phyloP scores from a whole-genome alignment of 345 rosid genomes.

The Lagerstroemia speciosa region DNA sequence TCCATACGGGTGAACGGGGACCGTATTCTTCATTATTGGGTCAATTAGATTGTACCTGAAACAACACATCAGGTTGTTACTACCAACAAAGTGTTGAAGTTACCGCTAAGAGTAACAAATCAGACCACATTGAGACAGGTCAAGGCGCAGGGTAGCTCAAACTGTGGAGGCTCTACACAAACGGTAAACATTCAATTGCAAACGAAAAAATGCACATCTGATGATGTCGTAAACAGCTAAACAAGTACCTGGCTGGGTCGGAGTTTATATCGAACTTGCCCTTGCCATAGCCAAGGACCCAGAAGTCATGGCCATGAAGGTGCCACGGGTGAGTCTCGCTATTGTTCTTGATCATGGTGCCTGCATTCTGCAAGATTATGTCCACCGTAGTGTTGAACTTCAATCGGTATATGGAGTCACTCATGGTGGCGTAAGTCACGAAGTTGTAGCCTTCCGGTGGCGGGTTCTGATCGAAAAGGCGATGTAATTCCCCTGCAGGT shows the following conservation, averaged over 20 bases:
- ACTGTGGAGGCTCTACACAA: too few species aligned
- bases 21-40: slow-evolving; percentile 78
- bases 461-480: slow-evolving; percentile 30
- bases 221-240: too few species aligned
- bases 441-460: slow-evolving; percentile 35
- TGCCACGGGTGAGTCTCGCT: slow-evolving; percentile 89
- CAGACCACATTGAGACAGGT: too few species aligned
- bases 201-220: too few species aligned
- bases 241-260: slow-evolving; percentile 29
- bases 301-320: slow-evolving; percentile 80
- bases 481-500: slow-evolving; percentile 14
- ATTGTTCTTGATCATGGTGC: slow-evolving; percentile 19
- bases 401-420: slow-evolving; percentile 38
- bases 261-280: slow-evolving; percentile 44
- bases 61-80: not conserved
- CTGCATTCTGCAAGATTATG: slow-evolving; percentile 59
- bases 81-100: too few species aligned
- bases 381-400: slow-evolving; percentile 52
- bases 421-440: slow-evolving; percentile 17
- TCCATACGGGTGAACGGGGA: slow-evolving; percentile 54
- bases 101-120: too few species aligned
- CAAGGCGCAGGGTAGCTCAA: too few species aligned
- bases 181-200: too few species aligned
- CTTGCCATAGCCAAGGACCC: slow-evolving; percentile 61
- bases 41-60: slow-evolving; percentile 42